Evolutionary conservation across 2,329 filamentous ascomycete species (phyloP).

Genomic region (Phaeomoniella chlamydospora): DNA sequence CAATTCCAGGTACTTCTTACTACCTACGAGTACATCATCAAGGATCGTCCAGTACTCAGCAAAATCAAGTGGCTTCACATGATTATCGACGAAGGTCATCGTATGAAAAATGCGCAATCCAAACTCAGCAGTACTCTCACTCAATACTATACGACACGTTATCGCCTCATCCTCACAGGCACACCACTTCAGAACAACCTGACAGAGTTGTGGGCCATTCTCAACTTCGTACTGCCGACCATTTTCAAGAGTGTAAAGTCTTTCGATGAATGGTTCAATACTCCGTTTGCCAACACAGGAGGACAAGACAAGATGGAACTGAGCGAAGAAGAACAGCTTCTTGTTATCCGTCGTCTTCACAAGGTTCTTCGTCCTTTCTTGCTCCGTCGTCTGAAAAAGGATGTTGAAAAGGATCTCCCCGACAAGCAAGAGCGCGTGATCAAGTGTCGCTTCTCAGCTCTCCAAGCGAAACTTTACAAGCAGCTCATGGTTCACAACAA

Average conservation of each 20-base stretch:
- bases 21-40: slow-evolving; percentile 99
- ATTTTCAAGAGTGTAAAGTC: slow-evolving; percentile 99
- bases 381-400: slow-evolving; percentile 95
- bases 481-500: slow-evolving; percentile 95
- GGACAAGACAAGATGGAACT: slow-evolving; percentile 98
- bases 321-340: slow-evolving; percentile 97
- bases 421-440: slow-evolving; percentile 99
- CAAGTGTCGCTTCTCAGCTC: slow-evolving; percentile 94
- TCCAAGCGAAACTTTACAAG: slow-evolving; percentile 90
- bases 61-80: slow-evolving; percentile 99
- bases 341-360: slow-evolving; percentile 94
- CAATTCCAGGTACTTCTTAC: slow-evolving; percentile 93
- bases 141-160: slow-evolving; percentile 86
- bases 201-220: slow-evolving; percentile 88
- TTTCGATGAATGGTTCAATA: slow-evolving; percentile 99
- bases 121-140: slow-evolving; percentile 93
- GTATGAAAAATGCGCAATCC: slow-evolving; percentile 97
- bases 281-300: slow-evolving; percentile 95
- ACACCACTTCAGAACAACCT: slow-evolving; percentile 96
- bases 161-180: slow-evolving; percentile 91
- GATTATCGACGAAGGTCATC: slow-evolving; percentile 98
- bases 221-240: slow-evolving; percentile 94
- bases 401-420: slow-evolving; percentile 95
- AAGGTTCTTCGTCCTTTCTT: slow-evolving; percentile 96
- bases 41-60: slow-evolving; percentile 84